Percentiles rank a stretch among this genome's conserved stretches.
Evolutionary conservation across 2,329 filamentous ascomycete genomes (phyloP).

Genomic region (Aspergillus brasiliensis): DNA sequence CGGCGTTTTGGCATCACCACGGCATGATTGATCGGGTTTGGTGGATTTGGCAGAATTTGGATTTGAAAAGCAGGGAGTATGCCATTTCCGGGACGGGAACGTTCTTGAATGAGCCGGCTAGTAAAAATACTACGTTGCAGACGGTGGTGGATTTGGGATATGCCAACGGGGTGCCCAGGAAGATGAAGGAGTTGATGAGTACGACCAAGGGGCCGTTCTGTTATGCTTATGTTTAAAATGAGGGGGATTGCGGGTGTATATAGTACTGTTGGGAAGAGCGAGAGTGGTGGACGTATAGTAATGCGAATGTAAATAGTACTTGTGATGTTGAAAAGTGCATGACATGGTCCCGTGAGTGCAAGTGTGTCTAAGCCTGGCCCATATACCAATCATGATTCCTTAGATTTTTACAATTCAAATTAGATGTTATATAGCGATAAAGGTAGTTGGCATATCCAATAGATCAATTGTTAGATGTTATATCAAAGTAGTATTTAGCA

Average conservation of each 20-base stretch:
- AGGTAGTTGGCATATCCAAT: background rate
- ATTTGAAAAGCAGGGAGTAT: slow-evolving; percentile 38
- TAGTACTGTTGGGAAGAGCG: background rate
- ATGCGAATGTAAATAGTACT: too few species aligned
- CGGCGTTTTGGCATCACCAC: slow-evolving; percentile 53
- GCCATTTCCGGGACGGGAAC: slow-evolving; percentile 49
- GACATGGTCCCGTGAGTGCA: too few species aligned
- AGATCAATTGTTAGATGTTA: slow-evolving; percentile 4
- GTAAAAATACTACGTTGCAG: slow-evolving; percentile 49
- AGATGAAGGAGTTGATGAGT: slow-evolving; percentile 44
- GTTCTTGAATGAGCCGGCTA: slow-evolving; percentile 47
- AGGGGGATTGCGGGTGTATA: background rate
- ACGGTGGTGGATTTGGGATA: slow-evolving; percentile 45
- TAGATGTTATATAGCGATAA: too few species aligned
- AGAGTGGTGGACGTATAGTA: too few species aligned
- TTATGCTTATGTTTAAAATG: slow-evolving; percentile 44
- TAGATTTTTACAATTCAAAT: too few species aligned
- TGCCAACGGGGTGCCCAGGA: slow-evolving; percentile 36
- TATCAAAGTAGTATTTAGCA: slow-evolving; percentile 11
- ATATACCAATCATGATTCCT: too few species aligned
- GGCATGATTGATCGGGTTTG: slow-evolving; percentile 51
- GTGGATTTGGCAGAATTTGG: slow-evolving; percentile 55
- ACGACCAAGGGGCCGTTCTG: slow-evolving; percentile 51
- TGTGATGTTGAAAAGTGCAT: too few species aligned
- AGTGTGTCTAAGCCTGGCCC: too few species aligned